Percentiles rank a stretch among this genome's conserved stretches.
These are phyloP conservation scores for Aspergillus ochraceus DNA, from an alignment of 2,329 filamentous ascomycete genomes.

Conservation along the genomic window DNA sequence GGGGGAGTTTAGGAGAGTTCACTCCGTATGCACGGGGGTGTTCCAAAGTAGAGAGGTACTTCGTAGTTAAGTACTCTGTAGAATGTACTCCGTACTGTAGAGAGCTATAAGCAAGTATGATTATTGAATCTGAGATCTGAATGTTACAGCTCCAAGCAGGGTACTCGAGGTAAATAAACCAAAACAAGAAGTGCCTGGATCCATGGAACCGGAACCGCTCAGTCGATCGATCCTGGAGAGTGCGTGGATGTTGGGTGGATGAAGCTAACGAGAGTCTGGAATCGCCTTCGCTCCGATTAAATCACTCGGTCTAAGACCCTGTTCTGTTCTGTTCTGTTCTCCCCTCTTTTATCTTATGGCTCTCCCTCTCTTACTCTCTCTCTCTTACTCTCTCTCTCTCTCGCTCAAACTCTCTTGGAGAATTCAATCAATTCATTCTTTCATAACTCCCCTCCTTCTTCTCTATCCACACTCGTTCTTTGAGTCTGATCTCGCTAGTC, in stretches of 20 bases:
- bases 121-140: too few species aligned
- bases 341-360: background rate
- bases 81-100: too few species aligned
- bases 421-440: background rate
- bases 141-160: too few species aligned
- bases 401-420: background rate
- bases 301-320: slow-evolving; percentile 1
- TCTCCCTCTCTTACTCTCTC: background rate
- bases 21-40: background rate
- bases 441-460: background rate
- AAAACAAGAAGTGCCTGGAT: background rate
- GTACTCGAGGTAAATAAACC: background rate
- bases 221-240: background rate
- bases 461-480: background rate
- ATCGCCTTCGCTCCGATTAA: background rate
- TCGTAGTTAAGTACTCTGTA: too few species aligned
- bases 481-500: background rate
- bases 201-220: slow-evolving; percentile 4
- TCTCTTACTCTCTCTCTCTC: background rate
- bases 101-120: too few species aligned
- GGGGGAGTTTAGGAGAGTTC: background rate
- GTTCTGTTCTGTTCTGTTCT: background rate
- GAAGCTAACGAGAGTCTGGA: background rate
- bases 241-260: background rate
- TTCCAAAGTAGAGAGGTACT: too few species aligned